Evolutionary conservation across 768 basidiomycete genomes (phyloP).

Genomic region (Strobilomyces dryophilus): DNA sequence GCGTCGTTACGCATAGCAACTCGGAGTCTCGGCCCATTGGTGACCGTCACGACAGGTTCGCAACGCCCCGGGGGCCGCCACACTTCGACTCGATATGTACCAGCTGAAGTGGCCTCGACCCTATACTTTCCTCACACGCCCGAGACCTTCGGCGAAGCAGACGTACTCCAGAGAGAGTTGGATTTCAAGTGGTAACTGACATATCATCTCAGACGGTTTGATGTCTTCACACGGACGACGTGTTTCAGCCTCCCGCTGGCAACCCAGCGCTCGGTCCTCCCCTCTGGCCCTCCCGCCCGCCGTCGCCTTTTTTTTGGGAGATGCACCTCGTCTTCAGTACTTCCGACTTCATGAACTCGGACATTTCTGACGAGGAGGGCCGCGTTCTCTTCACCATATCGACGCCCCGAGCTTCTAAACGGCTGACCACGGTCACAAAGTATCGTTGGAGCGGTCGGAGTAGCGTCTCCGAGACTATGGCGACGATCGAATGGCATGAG

Average conservation of each 20-base stretch:
- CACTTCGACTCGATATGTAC: no score
- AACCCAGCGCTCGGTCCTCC: background rate
- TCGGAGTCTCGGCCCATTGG: no score
- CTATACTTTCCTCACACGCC: no score
- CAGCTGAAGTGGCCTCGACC: no score
- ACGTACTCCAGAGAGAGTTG: no score
- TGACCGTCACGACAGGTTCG: no score
- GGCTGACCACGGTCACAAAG: constrained; percentile 23
- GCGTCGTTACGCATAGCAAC: no score
- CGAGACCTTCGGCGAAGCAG: no score
- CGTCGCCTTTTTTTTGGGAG: background rate
- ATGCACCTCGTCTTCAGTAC: constrained; percentile 23
- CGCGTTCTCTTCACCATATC: constrained; percentile 20
- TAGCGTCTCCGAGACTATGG: constrained; percentile 26
- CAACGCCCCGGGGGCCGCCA: no score
- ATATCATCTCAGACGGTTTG: constrained; percentile 7
- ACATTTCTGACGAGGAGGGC: constrained; percentile 18
- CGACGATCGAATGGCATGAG: constrained; percentile 33
- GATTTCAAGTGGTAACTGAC: background rate
- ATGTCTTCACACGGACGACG: constrained; percentile 3
- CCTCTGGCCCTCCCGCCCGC: background rate
- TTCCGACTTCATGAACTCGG: constrained; percentile 16
- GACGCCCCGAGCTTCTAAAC: constrained; percentile 12
- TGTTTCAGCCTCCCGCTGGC: background rate
- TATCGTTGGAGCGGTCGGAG: constrained; percentile 18